Base-by-base conservation (phyloP, 148 eudicot genomes). In the Diospyros kaki region DNA sequence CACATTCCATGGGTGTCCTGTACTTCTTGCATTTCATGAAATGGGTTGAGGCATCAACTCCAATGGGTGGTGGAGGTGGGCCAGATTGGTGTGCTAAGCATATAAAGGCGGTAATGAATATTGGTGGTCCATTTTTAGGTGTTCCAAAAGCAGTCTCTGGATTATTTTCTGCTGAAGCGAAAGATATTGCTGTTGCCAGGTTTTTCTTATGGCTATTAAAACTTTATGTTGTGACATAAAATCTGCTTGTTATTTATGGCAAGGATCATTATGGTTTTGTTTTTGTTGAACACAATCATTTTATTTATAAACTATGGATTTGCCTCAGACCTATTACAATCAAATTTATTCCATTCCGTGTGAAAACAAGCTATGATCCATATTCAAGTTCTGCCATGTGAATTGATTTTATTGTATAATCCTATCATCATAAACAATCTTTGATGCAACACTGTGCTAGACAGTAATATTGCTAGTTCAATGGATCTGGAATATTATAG, bases 11-110 rank as follows among this genome's bases (percentile, higher is more conserved):
- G 98, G 98, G 98, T 45, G 98, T 78, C 76, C 71, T 92, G 71
- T 95, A 92, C 84, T 95, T 95, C 79, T 80, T 95, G 83, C 98
- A 95, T 83, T 95, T 95, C 78, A 89, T 95, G 97, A 95, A 92
- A 86, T 95, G 98, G 98, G 98, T 95, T 18, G 98, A 95, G 85
- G 94, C 96, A 80, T 94, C 98, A 2, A 89, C 96, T 75, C 98
- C 98, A 43, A 86, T 95, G 92, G 98, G 98, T 44, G 97, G 98
- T 68, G 98, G 98, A 1, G 98, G 98, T 77, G 97, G 98, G 77
- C 71, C 91, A 71, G 83, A 87, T 62, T 95, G 98, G 98, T 95
- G 98, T 54, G 92, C 93, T 11, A 77, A 71, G 43, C 97, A 95
- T 74, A 89, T 95, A 53, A 95, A 95, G 79, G 91, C 98, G 0